Conservation (phyloP, 768 basidiomycete genomes). For the Neoboletus subvelutipes region DNA sequence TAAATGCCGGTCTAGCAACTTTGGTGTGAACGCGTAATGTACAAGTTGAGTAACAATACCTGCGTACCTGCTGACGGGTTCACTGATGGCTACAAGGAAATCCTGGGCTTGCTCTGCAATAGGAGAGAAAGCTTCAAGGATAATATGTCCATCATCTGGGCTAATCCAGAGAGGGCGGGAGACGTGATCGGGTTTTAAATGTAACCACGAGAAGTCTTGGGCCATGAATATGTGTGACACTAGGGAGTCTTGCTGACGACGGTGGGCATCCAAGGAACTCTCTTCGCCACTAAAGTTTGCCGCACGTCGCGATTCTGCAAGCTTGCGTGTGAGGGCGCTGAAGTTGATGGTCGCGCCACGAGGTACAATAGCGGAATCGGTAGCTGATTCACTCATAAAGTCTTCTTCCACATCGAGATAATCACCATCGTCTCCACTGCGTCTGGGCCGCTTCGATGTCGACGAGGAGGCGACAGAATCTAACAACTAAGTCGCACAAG, state of each 20-base stretch:
- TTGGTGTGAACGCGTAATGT: slow-evolving; percentile 25
- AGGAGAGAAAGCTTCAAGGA: slow-evolving; percentile 96
- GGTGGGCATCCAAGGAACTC: slow-evolving; percentile 60
- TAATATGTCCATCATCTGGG: slow-evolving; percentile 88
- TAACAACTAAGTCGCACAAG: slow-evolving; percentile 3
- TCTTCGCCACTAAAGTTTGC: slow-evolving; percentile 40
- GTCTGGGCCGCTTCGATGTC: slow-evolving; percentile 42
- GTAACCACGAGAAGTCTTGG: slow-evolving; percentile 84
- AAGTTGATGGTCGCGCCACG: slow-evolving; percentile 83
- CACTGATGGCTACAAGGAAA: slow-evolving; percentile 95
- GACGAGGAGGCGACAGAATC: slow-evolving; percentile 26
- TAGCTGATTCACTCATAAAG: slow-evolving; percentile 36
- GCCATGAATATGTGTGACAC: slow-evolving; percentile 83
- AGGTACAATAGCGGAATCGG: slow-evolving; percentile 51
- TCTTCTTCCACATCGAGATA: slow-evolving; percentile 61
- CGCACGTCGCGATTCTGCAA: slow-evolving; percentile 59
- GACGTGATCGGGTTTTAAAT: slow-evolving; percentile 87
- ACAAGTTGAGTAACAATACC: slow-evolving; percentile 20
- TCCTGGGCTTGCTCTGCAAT: slow-evolving; percentile 99
- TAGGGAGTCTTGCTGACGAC: slow-evolving; percentile 70
- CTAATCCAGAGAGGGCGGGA: slow-evolving; percentile 96
- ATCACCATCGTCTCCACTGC: slow-evolving; percentile 51
- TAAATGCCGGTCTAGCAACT: slow-evolving; percentile 80
- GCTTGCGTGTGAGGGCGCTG: slow-evolving; percentile 76
- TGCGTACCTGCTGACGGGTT: slow-evolving; percentile 95